phyloP scores from a whole-genome alignment of 2,329 filamentous ascomycete genomes.

The Aspergillus vadensis region DNA sequence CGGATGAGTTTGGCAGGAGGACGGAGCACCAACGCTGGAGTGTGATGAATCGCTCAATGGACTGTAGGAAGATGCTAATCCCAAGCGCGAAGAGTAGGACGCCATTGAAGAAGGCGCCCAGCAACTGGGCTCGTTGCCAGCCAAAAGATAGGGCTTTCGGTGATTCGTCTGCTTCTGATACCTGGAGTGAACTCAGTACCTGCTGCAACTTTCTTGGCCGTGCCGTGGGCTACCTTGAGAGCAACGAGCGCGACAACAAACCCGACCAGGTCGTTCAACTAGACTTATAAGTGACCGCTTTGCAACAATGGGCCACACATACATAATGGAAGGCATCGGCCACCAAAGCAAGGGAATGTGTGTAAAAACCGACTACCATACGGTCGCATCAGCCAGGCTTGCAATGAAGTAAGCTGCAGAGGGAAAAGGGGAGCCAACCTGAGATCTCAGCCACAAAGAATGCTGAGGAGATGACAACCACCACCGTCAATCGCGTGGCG shows the following conservation, averaged over 20 bases:
- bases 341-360: slow-evolving; percentile 69
- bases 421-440: slow-evolving; percentile 18
- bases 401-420: background rate
- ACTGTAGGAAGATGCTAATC: slow-evolving; percentile 71
- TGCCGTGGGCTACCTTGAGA: slow-evolving; percentile 53
- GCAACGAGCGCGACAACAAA: slow-evolving; percentile 68
- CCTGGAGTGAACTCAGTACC: slow-evolving; percentile 31
- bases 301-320: background rate
- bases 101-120: slow-evolving; percentile 81
- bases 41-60: slow-evolving; percentile 61
- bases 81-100: slow-evolving; percentile 72
- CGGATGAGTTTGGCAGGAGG: background rate
- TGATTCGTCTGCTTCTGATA: slow-evolving; percentile 60
- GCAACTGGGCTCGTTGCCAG: slow-evolving; percentile 72
- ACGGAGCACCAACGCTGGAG: slow-evolving; percentile 28
- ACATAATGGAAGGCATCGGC: slow-evolving; percentile 79
- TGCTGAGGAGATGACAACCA: slow-evolving; percentile 34
- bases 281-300: slow-evolving; percentile 12
- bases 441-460: slow-evolving; percentile 39
- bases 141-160: slow-evolving; percentile 68
- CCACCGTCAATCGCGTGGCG: slow-evolving; percentile 31
- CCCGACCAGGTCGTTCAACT: slow-evolving; percentile 71
- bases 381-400: slow-evolving; percentile 7
- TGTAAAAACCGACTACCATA: slow-evolving; percentile 65
- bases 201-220: background rate